Base-by-base conservation (phyloP, 1,284 basidiomycete species). In the Ganoderma sinense region DNA sequence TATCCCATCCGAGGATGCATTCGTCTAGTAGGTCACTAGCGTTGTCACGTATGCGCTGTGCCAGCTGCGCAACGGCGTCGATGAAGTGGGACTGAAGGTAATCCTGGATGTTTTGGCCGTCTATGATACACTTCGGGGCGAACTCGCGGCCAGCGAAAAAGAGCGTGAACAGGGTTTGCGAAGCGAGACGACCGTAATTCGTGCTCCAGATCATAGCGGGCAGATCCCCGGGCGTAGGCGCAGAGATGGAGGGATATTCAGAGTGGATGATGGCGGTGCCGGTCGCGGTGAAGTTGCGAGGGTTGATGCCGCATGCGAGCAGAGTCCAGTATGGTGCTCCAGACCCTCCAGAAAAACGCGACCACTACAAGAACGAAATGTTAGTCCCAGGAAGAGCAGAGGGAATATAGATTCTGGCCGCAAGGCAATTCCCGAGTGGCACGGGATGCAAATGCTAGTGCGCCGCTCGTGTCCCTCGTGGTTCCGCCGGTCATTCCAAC, bases 121-220 rank as follows among this genome's bases (percentile, higher is more conserved):
- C 96, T 76, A 99, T 93, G 75, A 96, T 84, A 80, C 97, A 98
- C 69, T 92, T 91, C 0, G 97, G 97, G 0, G 97, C 96, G 79
- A 91, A 99, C 64, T 92, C 90, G 41, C 89, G 88, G 4, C 97
- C 97, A 36, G 93, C 97, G 78, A 96, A 99, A 88, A 98, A 99
- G 68, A 99, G 88, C 2, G 97, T 96, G 84, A 96, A 98, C 66
- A 99, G 79, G 4, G 97, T 98, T 78, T 97, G 96, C 16, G 90
- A 91, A 51, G 93, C 90, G 20, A 98, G 89, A 14, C 94, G 94
- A 61, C 93, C 91, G 78, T 99, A 98, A 80, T 99, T 99, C 29
- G 97, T 98, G 18, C 93, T 91, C 97, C 97, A 99, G 72, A 97
- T 90, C 97, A 99, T 99, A 64, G 92, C 90, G 2, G 97, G 97